Evolutionary conservation across 176 grass and related monocot species (phyloP).

Genomic region (Zoysia japonica): DNA sequence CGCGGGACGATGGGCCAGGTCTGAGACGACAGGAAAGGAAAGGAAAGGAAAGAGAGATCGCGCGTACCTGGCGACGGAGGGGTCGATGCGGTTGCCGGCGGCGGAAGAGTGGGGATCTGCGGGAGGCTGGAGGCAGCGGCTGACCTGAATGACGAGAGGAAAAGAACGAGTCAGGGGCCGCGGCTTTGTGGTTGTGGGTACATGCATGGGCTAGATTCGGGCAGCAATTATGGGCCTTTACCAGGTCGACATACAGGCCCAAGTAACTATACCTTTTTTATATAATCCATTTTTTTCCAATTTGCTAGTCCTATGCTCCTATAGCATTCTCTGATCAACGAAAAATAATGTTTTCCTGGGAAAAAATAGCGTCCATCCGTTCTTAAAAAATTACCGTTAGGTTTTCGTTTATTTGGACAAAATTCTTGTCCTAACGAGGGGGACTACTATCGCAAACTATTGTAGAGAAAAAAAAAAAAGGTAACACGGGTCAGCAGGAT

Average conservation of each 20-base stretch:
- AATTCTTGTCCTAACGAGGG: too few relatives aligned
- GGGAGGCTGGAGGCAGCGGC: not conserved
- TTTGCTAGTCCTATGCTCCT: not conserved
- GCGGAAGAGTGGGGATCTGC: slow-evolving; percentile 41
- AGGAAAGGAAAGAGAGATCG: not conserved
- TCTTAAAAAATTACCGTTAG: too few relatives aligned
- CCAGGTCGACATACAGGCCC: not conserved
- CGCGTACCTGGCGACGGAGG: slow-evolving; percentile 30
- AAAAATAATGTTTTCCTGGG: not conserved
- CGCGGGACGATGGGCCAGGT: not conserved
- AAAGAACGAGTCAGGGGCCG: not conserved
- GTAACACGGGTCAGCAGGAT: not conserved
- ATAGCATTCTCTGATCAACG: not conserved
- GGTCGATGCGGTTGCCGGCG: slow-evolving; percentile 32
- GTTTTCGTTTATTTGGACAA: too few relatives aligned
- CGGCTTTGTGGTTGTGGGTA: not conserved
- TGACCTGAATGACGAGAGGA: slow-evolving; percentile 32
- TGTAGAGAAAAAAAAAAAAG: not conserved
- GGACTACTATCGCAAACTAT: too few relatives aligned
- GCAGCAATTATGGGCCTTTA: not conserved
- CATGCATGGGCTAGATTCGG: not conserved
- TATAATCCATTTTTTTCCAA: not conserved
- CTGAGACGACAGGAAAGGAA: not conserved
- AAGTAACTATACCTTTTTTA: not conserved
- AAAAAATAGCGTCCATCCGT: not conserved